Base-by-base conservation (phyloP, 2,329 filamentous ascomycete species). In the Knufia petricola region DNA sequence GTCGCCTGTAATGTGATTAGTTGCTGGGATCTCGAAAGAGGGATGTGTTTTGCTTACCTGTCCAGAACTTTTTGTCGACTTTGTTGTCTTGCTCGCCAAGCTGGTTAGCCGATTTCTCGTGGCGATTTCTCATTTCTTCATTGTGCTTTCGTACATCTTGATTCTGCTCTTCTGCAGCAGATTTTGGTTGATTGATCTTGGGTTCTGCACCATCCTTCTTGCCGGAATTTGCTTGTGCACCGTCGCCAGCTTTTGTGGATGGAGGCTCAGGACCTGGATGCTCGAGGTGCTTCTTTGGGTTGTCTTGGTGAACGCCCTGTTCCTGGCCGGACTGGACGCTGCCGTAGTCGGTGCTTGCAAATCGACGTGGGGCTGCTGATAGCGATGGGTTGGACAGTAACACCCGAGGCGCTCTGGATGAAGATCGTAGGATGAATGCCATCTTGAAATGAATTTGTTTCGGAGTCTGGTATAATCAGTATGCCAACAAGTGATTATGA, bases 11-110 rank as follows among this genome's bases (percentile, higher is more conserved):
- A 46, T 36, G 9, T 45, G 44, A 50, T 41, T 36, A 32, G 42
- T 43, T 26, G 32, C 15, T 6, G 7, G 7, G 8, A 17, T 12
- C 4, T 13, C 26, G 12, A 6, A 28, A 26, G 15, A 42, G n/a
- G n/a, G 3, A 39, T 13, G 12, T 12, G n/a, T 9, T 10, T 24
- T 12, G 55, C 50, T 17, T 24, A 59, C 57, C 55, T 39, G 46
- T 37, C 57, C 57, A 59, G 38, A 56, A 59, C 4, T 50, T 40
- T 48, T 59, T 59, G 38, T 58, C 52, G n/a, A 58, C 57, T 49
- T 58, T 57, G 44, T 57, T 57, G 24, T 59, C 56, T 10, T 55
- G 32, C 37, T 59, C 57, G 23, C 47, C 37, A n/a, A 59, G 30
- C 42, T 59, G 57, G 45, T 59, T 57, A 12, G 40, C 40, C 19